A percentile compares a stretch with the other conserved stretches of the same genome.
Conservation (phyloP, 345 rosid species). For the Hibiscus tridactylites region DNA sequence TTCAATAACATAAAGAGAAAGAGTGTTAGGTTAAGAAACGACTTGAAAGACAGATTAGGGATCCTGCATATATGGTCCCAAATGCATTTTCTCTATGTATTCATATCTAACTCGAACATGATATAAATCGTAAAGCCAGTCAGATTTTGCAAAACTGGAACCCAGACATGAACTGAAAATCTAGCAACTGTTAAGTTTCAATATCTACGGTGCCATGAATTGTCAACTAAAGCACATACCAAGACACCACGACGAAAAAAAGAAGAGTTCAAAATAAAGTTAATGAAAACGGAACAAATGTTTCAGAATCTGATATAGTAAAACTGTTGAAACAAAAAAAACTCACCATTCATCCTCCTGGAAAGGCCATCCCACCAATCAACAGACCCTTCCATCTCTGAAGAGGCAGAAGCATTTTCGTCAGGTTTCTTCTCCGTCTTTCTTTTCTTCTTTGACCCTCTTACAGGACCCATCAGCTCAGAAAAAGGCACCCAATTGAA, state of each 20-base stretch:
- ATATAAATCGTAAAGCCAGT: background rate
- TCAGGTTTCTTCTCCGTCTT: constrained; percentile 27
- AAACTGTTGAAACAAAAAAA: constrained; percentile 9
- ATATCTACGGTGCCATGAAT: background rate
- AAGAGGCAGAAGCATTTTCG: constrained; percentile 33
- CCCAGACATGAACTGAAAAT: constrained; percentile 12
- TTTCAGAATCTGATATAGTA: background rate
- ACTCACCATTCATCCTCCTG: constrained; percentile 35
- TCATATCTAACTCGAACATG: constrained; percentile 1
- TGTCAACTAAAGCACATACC: constrained; percentile 16
- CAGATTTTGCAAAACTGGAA: constrained; percentile 1
- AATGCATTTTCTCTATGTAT: constrained; percentile 17
- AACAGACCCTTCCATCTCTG: constrained; percentile 29
- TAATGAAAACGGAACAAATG: background rate
- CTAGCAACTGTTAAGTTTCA: background rate
- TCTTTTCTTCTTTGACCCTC: constrained; percentile 34
- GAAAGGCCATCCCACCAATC: constrained; percentile 48
- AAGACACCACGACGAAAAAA: background rate
- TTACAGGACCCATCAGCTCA: constrained; percentile 39
- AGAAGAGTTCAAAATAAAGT: background rate
- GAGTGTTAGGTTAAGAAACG: constrained; percentile 5
- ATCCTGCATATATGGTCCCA: constrained; percentile 18
- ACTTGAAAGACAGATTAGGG: constrained; percentile 26
- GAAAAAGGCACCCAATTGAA: constrained; percentile 22
- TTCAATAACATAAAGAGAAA: background rate